Base-by-base conservation (phyloP, 345 rosid species). In the Excoecaria agallocha region DNA sequence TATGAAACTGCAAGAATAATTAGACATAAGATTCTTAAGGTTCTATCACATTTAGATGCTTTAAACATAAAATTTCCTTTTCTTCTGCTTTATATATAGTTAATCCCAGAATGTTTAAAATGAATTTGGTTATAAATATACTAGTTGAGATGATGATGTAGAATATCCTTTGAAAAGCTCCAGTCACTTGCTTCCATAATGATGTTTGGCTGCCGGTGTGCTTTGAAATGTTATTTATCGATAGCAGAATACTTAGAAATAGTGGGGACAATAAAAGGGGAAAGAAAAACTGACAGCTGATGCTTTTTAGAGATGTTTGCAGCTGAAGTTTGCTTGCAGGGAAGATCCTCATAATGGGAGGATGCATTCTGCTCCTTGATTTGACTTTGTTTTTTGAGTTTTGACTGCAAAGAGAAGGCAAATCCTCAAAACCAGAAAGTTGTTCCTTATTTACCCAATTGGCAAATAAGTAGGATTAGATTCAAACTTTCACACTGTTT, bases 301-400 rank as follows among this genome's bases (percentile, higher is more conserved):
- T 51, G 38, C 22, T 48, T 10, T 41, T 68, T 37, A 9, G 63
- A 54, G 62, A 15, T 55, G 41, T 49, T 52, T 55, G 17, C 49
- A 39, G 46, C 56, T 43, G 66, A 55, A 46, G 79, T 11, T 78
- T 48, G 54, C 58, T 68, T 12, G 48, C 56, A 19, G 22, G 52
- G 62, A 57, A 59, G 30, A 38, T 50, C 55, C 0, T 22, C 46
- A 50, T 25, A 61, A 56, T 48, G 56, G 20, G 39, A 22, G 3
- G 66, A 22, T 20, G 20, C 62, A 48, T 48, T 50, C 30, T 30
- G 30, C 35, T 49, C 43, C 48, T 25, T 6, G 8, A 35, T 20
- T 50, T 48, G 50, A 63, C 48, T 41, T 65, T 6, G 15, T 20
- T 24, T 57, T 56, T n/a, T 1, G 20, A 41, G 37, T 15, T 37